Evolutionary conservation across 2,329 filamentous ascomycete species (phyloP), one percentile per base, ranked within the genome.

Genomic region (Ophiocordyceps australis): DNA sequence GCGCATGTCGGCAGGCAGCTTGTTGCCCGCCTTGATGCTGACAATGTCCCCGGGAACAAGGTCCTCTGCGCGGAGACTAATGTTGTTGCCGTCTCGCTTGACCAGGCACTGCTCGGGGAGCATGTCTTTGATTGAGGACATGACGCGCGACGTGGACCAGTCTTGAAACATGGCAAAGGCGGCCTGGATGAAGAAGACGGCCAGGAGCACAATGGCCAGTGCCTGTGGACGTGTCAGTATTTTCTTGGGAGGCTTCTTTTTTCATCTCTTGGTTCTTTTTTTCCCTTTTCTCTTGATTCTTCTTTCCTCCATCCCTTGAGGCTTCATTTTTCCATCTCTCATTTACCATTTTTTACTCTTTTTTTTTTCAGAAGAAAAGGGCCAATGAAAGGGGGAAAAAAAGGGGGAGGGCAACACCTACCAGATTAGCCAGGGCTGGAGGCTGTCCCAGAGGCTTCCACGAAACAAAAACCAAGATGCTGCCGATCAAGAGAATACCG

Each of bases 61-160:
- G 8, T 79, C 65, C 1, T 53, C 44, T 0, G 68, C 69, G 3
- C 54, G 47, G 4, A 68, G 49, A 11, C 53, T 57, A 1, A 52
- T 39, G 32, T 63, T 54, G 4, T 43, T 39, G 2, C 69, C 63
- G 34, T 78, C 65, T 13, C 77, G 65, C 6, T 76, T 49, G 7
- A 77, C 59, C 15, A 72, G 53, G 37, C 73, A 80, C 30, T 70
- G 59, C 37, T 81, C 76, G 0, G 78, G 78, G n/a, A 85, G 57
- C 76, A 85, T 79, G 12, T 65, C 74, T 24, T 73, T 78, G 42
- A 85, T 85, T 0, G 74, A 80, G 12, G 70, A 66, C 79, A 85
- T 85, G 28, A 82, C 76, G 5, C 72, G 57, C 2, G 67, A 75
- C 1, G 74, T 77, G 3, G 75, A 80, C 66, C 76, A 85, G 42